Evolutionary conservation across 1,139 yeast genomes (phyloP).

Genomic region (Suhomyces atakaporum): DNA sequence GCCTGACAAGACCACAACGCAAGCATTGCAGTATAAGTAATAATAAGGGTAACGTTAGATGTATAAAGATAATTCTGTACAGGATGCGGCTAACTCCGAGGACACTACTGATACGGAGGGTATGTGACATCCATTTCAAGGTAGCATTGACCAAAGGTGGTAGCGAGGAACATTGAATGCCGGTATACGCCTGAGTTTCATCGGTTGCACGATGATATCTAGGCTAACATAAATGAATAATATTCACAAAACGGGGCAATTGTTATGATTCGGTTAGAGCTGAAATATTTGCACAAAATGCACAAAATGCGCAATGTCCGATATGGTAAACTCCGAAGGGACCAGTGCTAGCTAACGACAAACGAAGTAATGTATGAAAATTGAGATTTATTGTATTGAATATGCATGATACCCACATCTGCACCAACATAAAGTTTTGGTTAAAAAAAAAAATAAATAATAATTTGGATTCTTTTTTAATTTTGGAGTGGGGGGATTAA

Average conservation of each 20-base stretch:
- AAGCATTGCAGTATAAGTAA: not conserved
- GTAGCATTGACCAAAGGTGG: too few species aligned
- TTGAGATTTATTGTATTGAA: not conserved
- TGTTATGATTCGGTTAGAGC: conserved; percentile 12
- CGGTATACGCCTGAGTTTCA: not conserved
- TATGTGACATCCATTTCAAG: too few species aligned
- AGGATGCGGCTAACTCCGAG: conserved; percentile 2
- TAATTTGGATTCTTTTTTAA: not conserved
- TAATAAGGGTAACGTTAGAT: not conserved
- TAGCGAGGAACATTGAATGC: too few species aligned
- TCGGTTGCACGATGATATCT: conserved; percentile 8
- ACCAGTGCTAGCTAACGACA: conserved; percentile 3
- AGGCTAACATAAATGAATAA: conserved; percentile 6
- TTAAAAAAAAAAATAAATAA: not conserved
- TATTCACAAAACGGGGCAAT: conserved; percentile 5
- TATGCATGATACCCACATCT: conserved; percentile 3
- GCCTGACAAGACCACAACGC: conserved; percentile 1
- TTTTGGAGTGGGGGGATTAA: too few species aligned
- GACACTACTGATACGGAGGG: not conserved
- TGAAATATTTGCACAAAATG: conserved; percentile 9
- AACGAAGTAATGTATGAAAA: not conserved
- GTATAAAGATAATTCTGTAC: not conserved
- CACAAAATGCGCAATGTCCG: conserved; percentile 8
- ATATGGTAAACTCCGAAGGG: conserved; percentile 6
- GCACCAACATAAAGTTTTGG: conserved; percentile 6